Base-by-base conservation (phyloP, 2,329 filamentous ascomycete species). In the Fusarium protoensiforme region DNA sequence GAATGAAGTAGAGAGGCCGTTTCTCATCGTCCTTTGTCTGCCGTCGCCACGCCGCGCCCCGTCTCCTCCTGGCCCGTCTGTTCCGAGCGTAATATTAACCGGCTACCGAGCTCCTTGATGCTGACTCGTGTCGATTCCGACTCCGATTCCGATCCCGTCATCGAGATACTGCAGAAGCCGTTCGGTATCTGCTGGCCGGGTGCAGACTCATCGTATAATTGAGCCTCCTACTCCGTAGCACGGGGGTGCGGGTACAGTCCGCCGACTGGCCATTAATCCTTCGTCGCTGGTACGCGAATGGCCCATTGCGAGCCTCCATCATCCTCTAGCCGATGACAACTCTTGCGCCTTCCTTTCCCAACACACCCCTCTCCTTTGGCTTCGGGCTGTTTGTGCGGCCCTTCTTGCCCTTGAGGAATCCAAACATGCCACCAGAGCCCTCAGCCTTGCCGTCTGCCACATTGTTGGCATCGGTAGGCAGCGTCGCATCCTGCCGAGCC, bases 291-390 rank as follows among this genome's bases (percentile, higher is more conserved):
- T 64, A 61, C 64, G 60, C 54, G 65, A 71, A 67, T 63, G 67
- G 63, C 64, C 67, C 66, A 54, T 48, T 63, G 33, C 61, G 69
- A 72, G 75, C 70, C 67, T 62, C 59, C 31, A 67, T 67, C 75
- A 60, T 58, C 60, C 57, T 75, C 71, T 85, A 93, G 77, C 90
- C 92, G 79, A 96, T 92, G 65, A 96, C 89, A 73, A 94, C 92
- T 80, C 96, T 89, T 13, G 96, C 95, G 18, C 96, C 96, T 81
- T 98, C 95, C 80, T 98, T 98, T 65, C 96, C 96, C 67, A 99
- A 81, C 9, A 99, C 95, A 67, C 96, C 96, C 64, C 94, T 90
- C 84, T 98, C 95, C 81, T 94, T 96, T 29, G 95, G 95, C 84
- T 98, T 98, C 2, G 96, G 96, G 80, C 95, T 98, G 82, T 95